Base-by-base conservation (phyloP, 2,329 filamentous ascomycete species). In the Aureobasidium sp. region DNA sequence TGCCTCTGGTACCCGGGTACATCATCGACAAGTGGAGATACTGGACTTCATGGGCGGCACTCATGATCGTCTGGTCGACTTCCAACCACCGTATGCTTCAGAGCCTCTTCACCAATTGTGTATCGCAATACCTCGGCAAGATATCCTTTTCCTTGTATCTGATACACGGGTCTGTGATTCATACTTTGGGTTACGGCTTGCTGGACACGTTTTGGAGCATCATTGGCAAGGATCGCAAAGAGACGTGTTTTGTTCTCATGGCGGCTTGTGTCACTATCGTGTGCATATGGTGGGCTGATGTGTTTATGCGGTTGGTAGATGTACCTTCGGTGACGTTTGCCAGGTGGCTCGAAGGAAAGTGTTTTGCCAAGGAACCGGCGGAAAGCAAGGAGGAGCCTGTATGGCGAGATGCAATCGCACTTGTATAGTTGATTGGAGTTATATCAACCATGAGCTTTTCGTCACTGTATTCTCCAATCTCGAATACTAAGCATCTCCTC, bases 71-170 rank as follows among this genome's bases (percentile, higher is more conserved):
- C 27, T 60, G 46, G 35, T 60, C 57, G 17, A 60, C 57, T 3
- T 77, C 80, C 17, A 74, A 75, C 37, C 74, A 77, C 60, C 77
- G 75, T 3, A 69, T 72, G 2, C 68, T 79, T 75, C 77, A 79
- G 65, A 69, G 71, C 23, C 70, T 82, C 58, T 83, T 84, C 70
- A 79, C 78, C 66, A 71, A 73, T 1, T 65, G 69, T 1, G 62
- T 74, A n/a, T 74, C 81, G 2, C 81, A 84, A 67, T 84, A 84
- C 69, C 71, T 84, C 11, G 82, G 82, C 61, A 79, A 78, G 67
- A 79, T 84, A 63, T 83, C 80, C 47, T 85, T 81, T 66, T 79
- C 81, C 45, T 67, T 85, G 38, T 85, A 84, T 68, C 75, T 85
- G 10, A 79, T 84, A 74, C 82, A 85, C 67, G 81, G 81, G 1